Conservation (phyloP, 352 stramenopile genomes). For the Phytophthora idaei region DNA sequence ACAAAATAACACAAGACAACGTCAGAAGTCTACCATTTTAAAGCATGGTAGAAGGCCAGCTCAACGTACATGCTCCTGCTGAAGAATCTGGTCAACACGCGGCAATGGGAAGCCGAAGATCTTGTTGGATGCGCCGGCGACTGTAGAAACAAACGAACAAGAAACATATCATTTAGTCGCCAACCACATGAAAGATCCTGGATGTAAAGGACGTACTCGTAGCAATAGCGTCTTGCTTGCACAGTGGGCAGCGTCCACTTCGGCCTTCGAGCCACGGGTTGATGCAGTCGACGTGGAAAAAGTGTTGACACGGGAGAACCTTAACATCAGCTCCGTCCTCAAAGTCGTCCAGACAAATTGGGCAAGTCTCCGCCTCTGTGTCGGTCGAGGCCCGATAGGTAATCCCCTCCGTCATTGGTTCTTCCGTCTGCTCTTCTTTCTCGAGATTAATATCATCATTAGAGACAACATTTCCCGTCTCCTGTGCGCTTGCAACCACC, state of each 20-base stretch:
- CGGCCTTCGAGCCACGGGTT: conserved; percentile 84
- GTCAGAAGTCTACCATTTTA: conserved; percentile 12
- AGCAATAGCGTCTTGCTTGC: conserved; percentile 82
- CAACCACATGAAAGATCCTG: neutral
- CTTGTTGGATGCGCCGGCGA: conserved; percentile 57
- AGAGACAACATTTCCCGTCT: conserved; percentile 1
- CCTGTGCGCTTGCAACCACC: neutral
- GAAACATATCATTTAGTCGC: conserved; percentile 5
- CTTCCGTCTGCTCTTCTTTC: conserved; percentile 12
- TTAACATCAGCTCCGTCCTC: conserved; percentile 60
- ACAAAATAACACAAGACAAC: conserved; percentile 13
- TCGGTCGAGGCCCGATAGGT: conserved; percentile 28
- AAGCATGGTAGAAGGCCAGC: neutral
- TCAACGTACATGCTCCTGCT: conserved; percentile 72
- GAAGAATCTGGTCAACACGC: conserved; percentile 67
- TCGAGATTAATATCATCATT: conserved; percentile 19
- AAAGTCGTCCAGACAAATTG: conserved; percentile 85
- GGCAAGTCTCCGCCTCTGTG: conserved; percentile 55
- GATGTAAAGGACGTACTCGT: conserved; percentile 39
- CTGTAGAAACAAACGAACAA: conserved; percentile 15
- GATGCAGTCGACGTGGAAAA: conserved; percentile 88
- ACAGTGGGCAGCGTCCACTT: conserved; percentile 82
- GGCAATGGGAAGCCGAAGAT: conserved; percentile 70
- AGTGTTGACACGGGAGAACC: conserved; percentile 86
- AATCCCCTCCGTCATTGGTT: conserved; percentile 7